These are phyloP conservation scores for Phytopythium mirpurense DNA, from an alignment of 352 stramenopile genomes.

Conservation along the genomic window DNA sequence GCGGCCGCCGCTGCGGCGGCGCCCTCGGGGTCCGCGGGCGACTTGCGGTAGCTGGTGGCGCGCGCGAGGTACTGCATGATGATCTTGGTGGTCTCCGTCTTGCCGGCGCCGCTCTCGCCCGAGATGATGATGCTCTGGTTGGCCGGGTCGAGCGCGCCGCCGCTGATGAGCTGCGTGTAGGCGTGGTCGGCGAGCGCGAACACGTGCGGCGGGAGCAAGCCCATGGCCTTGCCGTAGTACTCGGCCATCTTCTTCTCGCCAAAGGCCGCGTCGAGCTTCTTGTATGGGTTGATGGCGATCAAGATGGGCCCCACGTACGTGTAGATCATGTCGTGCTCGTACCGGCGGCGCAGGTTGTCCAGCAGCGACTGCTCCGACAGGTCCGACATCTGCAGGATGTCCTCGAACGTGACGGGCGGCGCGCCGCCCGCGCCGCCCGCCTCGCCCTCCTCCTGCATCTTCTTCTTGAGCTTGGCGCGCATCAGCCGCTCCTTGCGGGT, in stretches of 20 bases:
- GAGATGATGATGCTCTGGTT: conserved; percentile 93
- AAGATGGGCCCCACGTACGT: conserved; percentile 91
- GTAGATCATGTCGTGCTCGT: conserved; percentile 92
- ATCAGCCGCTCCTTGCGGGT: conserved; percentile 81
- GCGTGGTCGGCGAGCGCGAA: conserved; percentile 88
- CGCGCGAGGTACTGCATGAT: conserved; percentile 88
- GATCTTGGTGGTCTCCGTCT: conserved; percentile 91
- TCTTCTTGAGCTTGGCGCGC: conserved; percentile 87
- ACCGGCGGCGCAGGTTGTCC: conserved; percentile 84
- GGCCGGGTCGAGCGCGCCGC: conserved; percentile 65
- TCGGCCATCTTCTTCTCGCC: conserved; percentile 78
- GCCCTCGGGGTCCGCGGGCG: conserved; percentile 17
- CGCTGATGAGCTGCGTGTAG: conserved; percentile 87
- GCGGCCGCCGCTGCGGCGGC: conserved; percentile 48
- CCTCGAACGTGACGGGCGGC: conserved; percentile 61
- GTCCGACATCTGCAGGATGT: conserved; percentile 89
- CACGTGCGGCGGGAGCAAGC: conserved; percentile 82
- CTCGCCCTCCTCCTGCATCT: conserved; percentile 64
- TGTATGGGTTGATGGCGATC: conserved; percentile 92
- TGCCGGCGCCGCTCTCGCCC: conserved; percentile 86
- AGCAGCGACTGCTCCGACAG: conserved; percentile 88
- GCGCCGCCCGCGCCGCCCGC: conserved; percentile 16
- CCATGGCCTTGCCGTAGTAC: conserved; percentile 86
- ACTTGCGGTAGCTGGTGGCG: conserved; percentile 69
- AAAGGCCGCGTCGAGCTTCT: conserved; percentile 63